These are phyloP conservation scores for Cladobotryum protrusum DNA, from an alignment of 2,329 filamentous ascomycete species.

Conservation along the genomic window DNA sequence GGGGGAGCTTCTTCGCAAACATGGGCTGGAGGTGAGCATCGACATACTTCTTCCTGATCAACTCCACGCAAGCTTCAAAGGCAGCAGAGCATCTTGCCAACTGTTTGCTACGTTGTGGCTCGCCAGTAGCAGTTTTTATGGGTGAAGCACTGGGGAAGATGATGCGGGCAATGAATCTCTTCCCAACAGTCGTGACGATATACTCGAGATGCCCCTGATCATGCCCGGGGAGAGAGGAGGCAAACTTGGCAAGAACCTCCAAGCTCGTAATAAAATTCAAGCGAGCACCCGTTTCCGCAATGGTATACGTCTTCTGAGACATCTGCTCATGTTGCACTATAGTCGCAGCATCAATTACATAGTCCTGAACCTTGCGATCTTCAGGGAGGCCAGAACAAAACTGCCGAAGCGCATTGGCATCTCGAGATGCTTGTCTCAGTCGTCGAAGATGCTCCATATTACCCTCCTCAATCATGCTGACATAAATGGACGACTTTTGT, in stretches of 20 bases:
- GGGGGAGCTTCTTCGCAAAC: conserved; percentile 64
- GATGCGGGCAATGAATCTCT: conserved; percentile 69
- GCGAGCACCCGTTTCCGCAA: conserved; percentile 65
- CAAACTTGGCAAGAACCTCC: conserved; percentile 65
- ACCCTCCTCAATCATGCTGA: conserved; percentile 72
- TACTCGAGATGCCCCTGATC: conserved; percentile 48
- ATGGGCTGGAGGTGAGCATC: conserved; percentile 69
- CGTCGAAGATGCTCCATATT: conserved; percentile 56
- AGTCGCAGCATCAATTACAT: conserved; percentile 13
- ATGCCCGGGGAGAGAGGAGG: conserved; percentile 49
- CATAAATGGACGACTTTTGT: conserved; percentile 68
- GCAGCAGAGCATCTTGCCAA: conserved; percentile 84
- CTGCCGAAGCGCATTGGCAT: conserved; percentile 58
- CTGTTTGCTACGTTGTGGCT: conserved; percentile 60
- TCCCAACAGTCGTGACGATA: conserved; percentile 48
- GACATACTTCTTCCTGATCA: conserved; percentile 61
- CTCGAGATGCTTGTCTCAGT: conserved; percentile 53
- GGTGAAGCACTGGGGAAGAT: conserved; percentile 71
- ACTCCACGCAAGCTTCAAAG: conserved; percentile 69
- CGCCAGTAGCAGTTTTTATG: conserved; percentile 59
- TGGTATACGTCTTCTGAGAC: conserved; percentile 47
- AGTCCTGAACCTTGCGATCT: conserved; percentile 51
- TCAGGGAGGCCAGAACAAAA: conserved; percentile 73
- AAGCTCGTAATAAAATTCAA: conserved; percentile 73
- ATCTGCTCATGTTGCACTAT: conserved; percentile 16